Base-by-base conservation (phyloP, 306 rosid genomes). In the Arachis stenosperma region DNA sequence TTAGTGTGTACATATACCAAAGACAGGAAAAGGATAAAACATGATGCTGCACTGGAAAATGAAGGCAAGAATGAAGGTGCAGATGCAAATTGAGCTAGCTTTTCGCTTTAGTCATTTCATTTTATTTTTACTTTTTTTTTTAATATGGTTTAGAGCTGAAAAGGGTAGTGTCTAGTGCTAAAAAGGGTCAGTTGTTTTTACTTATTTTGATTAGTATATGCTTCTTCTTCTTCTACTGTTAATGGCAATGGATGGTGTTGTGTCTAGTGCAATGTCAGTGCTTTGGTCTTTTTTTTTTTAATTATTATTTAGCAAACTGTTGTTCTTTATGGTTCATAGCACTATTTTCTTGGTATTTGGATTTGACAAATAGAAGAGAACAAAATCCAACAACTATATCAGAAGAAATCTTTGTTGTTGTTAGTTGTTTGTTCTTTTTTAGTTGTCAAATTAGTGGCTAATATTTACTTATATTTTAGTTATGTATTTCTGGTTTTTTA, bases 1-100 rank as follows among this genome's bases (percentile, higher is more conserved):
- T 84, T 63, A 67, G 13, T 9, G 43, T 89, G 90, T 87, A 87
- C 70, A 89, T 87, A 89, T 85, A 87, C n/a, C 52, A 54, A 61
- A 66, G 79, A 76, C 79, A 42, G 73, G 36, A 66, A 66, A 81
- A 65, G 10, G 10, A 68, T 62, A 43, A 63, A 68, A 61, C 4
- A 52, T 41, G 53, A 78, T 61, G 81, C 64, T 83, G 81, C 76
- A 69, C 67, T 37, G 46, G 84, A 68, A 72, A 65, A 67, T 79
- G 80, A 67, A 56, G 9, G 60, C 78, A 61, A 65, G 53, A 42
- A 75, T 54, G 82, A 62, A 62, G 69, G 77, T 65, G 74, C 59
- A 60, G 6, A 8, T 22, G 79, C 56, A 10, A 39, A 17, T 40
- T 11, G 56, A 70, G 14, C 55, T 52, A 37, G 59, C 53, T 71